Evolutionary conservation across 495 filamentous ascomycete genomes (phyloP), one percentile per base, ranked within the genome.

Genomic region (Evernia prunastri): DNA sequence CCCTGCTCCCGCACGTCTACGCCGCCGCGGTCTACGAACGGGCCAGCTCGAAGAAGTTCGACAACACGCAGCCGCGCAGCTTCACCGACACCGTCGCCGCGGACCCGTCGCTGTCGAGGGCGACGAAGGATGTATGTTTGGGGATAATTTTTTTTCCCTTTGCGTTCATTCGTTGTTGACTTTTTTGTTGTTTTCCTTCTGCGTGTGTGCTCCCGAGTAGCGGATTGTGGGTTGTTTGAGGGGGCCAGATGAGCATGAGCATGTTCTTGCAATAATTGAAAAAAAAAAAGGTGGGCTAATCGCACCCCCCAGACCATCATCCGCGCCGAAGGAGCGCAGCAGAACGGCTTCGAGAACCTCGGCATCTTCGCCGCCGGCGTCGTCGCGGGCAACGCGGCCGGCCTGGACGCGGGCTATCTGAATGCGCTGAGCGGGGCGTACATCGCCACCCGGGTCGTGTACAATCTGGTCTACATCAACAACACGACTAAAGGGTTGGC

Each of bases 331-430:
- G 70, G 76, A 8, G 80, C 79, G n/a, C 49, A 69, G 18, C 58
- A 70, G 33, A 84, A 84, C 63, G 78, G 72, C 58, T 77, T 81
- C 60, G 81, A 84, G 69, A 80, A 77, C 25, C 66, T 84, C 25
- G 75, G 73, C 37, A 63, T 82, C 33, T 83, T 74, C 69, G 79
- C 81, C 0, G 77, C 79, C 0, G 78, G 71, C 43, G 76, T 84
- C 27, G 77, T 79, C 12, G 82, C 80, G 1, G 82, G 75, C 15
- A 84, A 83, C 61, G 64, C 65, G 3, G 75, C 79, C 1, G 67
- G 72, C 12, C 56, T 82, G 0, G 37, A 69, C 33, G 53, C 66
- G 9, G 59, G 12, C 3, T 43, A 59, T 25, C 0, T 59, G 37
- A 59, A 59, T 25, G 57, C 35, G 13, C 37, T 59, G 37, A 59